These are phyloP conservation scores for Neoarthrinium moseri DNA, from an alignment of 2,329 filamentous ascomycete species.

Conservation along the genomic window DNA sequence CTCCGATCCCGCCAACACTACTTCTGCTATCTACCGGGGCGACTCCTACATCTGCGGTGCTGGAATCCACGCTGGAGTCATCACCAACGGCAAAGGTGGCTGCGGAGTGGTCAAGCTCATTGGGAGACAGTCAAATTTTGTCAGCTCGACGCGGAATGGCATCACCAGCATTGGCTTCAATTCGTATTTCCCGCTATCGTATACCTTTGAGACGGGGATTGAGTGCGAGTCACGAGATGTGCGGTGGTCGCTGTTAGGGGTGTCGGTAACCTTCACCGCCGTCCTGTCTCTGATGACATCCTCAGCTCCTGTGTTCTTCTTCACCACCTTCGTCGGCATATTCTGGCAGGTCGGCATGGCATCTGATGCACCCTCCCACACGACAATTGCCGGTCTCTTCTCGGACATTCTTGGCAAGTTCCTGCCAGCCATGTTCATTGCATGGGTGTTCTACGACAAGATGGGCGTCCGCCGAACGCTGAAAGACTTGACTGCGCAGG, in stretches of 20 bases:
- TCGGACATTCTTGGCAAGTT: slow-evolving; percentile 79
- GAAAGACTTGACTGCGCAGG: slow-evolving; percentile 70
- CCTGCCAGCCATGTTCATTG: slow-evolving; percentile 82
- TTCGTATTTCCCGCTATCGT: slow-evolving; percentile 86
- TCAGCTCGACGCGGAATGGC: slow-evolving; percentile 65
- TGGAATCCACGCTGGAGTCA: slow-evolving; percentile 79
- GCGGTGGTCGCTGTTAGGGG: slow-evolving; percentile 78
- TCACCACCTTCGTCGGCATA: slow-evolving; percentile 74
- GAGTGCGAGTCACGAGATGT: slow-evolving; percentile 71
- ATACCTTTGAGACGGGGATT: slow-evolving; percentile 68
- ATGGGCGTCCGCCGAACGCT: slow-evolving; percentile 75
- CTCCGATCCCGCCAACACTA: slow-evolving; percentile 35
- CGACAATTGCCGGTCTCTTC: slow-evolving; percentile 67
- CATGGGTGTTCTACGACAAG: slow-evolving; percentile 83
- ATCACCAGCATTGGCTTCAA: slow-evolving; percentile 78
- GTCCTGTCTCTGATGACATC: slow-evolving; percentile 79
- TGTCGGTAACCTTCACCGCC: slow-evolving; percentile 78
- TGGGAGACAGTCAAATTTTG: slow-evolving; percentile 65
- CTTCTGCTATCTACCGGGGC: slow-evolving; percentile 70
- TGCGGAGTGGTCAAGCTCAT: slow-evolving; percentile 78
- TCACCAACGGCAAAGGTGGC: slow-evolving; percentile 69
- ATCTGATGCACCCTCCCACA: slow-evolving; percentile 76
- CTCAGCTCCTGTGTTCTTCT: slow-evolving; percentile 80
- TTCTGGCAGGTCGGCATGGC: slow-evolving; percentile 91
- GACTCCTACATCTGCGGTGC: slow-evolving; percentile 87